Evolutionary conservation across 768 basidiomycete genomes (phyloP).

Genomic region (Lentinula sp.): DNA sequence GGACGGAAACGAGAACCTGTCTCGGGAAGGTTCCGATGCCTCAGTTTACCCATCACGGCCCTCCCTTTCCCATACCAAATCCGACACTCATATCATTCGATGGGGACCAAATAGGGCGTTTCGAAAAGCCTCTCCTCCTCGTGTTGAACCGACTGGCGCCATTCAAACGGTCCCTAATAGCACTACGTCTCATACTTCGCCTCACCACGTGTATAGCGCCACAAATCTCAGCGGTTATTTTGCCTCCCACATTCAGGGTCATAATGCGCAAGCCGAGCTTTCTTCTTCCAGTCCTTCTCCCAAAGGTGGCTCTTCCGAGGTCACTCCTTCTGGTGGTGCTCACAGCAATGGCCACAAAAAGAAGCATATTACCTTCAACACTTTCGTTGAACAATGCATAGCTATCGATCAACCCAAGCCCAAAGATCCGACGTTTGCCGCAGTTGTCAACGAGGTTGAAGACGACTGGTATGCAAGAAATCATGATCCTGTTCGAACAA

Average conservation of each 20-base stretch:
- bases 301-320: conserved; percentile 2
- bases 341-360: conserved; percentile 25
- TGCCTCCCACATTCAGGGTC: conserved; percentile 1
- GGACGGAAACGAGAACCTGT: conserved; percentile 19
- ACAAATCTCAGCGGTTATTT: conserved; percentile 2
- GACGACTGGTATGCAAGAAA: conserved; percentile 17
- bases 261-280: background rate
- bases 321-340: conserved; percentile 19
- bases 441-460: conserved; percentile 3
- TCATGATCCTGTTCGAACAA: background rate
- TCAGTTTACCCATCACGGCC: conserved; percentile 37
- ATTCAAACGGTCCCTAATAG: conserved; percentile 5
- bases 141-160: conserved; percentile 37
- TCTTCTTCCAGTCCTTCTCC: conserved; percentile 9
- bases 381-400: conserved; percentile 95
- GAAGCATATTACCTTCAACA: conserved; percentile 95
- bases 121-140: conserved; percentile 63
- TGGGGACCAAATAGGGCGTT: conserved; percentile 40
- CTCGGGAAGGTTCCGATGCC: conserved; percentile 1
- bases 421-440: background rate
- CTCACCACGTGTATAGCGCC: conserved; percentile 7
- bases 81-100: conserved; percentile 74
- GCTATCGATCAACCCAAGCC: conserved; percentile 72
- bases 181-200: background rate
- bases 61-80: conserved; percentile 73